Evolutionary conservation across 2,329 filamentous ascomycete species (phyloP), one percentile per base, ranked within the genome.

Genomic region (Westerdykella ornata): DNA sequence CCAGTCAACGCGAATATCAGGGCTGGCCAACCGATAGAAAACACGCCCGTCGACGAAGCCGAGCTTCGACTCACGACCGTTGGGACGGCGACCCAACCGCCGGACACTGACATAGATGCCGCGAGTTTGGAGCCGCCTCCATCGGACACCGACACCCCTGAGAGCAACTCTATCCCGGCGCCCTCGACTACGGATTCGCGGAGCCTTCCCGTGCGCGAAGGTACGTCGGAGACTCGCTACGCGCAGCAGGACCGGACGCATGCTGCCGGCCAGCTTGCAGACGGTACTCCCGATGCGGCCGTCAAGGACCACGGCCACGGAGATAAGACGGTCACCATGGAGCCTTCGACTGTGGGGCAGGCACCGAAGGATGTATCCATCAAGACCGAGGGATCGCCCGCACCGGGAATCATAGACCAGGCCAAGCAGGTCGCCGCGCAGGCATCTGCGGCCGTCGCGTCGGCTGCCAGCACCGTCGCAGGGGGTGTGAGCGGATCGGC

Each of bases 341-440:
- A 74, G 47, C 68, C 72, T 12, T 54, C 55, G 38, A 74, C 71
- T 9, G 63, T 74, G 18, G 70, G 71, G 3, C 72, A 74, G 49
- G 71, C 70, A 37, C 67, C 69, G 7, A 74, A 74, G 52, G 69
- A 72, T 37, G 65, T 68, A 26, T 60, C 67, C 1, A 52, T 68
- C 3, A 54, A 57, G 38, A 55, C 57, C 8, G 55, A 62, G 37
- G 57, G 68, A 29, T 51, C 53, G 2, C 44, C 56, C 6, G 57
- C 59, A n/a, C 59, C 62, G 16, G 56, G 62, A 2, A 62, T 67
- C 35, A 43, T 72, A 14, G 68, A 68, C 18, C 68, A 72, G 48
- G 72, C 70, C 15, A 69, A 72, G 52, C 46, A 57, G 3, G 58
- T 57, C 2, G 69, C 65, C 28, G 46, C 49, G 2, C 42, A 51